Evolutionary conservation across 169 alveolate genomes (phyloP), one percentile per base, ranked within the genome.

Genomic region (Cryptosporidium sp.): DNA sequence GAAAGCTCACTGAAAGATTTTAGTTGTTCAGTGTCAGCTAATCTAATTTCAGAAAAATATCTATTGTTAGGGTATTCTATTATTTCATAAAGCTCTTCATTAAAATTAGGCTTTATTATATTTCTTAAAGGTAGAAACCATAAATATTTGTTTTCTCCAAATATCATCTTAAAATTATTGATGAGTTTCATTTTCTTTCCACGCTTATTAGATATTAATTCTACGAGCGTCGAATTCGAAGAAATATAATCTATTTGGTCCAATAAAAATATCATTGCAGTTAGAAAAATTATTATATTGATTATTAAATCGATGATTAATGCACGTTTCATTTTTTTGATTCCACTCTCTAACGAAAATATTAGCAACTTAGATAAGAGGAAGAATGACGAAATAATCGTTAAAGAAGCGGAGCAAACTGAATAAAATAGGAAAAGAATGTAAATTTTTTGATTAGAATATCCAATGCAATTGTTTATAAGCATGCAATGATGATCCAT

Each of bases 401-500:
- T 23, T 35, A 84, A 33, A 12, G 86, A 48, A 45, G 89, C 31
- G 7, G 73, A 89, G 7, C 71, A 55, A n/a, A 70, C 80, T 62
- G 70, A 61, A 84, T 95, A 95, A 62, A 95, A 58, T n/a, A 95
- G 89, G 91, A 96, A 96, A 41, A 95, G 94, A 62, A 95, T 86
- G 84, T 94, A 96, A 73, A 91, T 91, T 85, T 96, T 96, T 91
- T 95, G 95, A 84, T 96, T 96, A 84, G 93, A 74, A 45, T 85
- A 85, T 9, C 98, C 98, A 43, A 96, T 95, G 84, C 98, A 96
- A 91, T 96, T 96, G 71, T 94, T 94, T 21, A 94, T 93, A 96
- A 97, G 95, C n/a, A 68, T 87, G 85, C 98, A 96, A 86, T 96
- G 98, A 92, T 96, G 98, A 85, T 96, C 98, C 96, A 94, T 93